These are phyloP conservation scores for Fusarium tricinctum DNA, from an alignment of 2,329 filamentous ascomycete genomes.

Conservation along the genomic window DNA sequence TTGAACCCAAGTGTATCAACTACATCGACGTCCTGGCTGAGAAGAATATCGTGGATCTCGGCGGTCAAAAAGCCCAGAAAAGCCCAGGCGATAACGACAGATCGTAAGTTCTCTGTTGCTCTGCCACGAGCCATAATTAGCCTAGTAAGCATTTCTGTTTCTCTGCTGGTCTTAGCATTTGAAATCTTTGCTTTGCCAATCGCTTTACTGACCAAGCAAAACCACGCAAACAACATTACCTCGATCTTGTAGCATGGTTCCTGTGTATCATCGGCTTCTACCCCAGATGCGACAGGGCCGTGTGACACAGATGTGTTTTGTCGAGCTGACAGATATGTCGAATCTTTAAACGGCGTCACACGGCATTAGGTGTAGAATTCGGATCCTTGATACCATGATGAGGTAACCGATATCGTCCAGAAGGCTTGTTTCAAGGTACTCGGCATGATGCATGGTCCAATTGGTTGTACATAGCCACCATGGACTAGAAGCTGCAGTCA, in stretches of 20 bases:
- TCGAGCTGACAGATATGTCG: conserved; percentile 40
- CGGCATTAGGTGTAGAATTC: conserved; percentile 1
- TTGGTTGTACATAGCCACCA: neutral
- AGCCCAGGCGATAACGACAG: neutral
- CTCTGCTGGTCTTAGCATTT: neutral
- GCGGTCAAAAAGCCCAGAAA: neutral
- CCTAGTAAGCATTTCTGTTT: neutral
- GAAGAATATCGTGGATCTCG: neutral
- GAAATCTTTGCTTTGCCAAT: neutral
- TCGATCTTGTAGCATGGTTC: conserved; percentile 19
- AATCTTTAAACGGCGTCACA: conserved; percentile 16
- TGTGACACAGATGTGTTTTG: conserved; percentile 31
- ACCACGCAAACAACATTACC: neutral
- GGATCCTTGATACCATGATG: conserved; percentile 5
- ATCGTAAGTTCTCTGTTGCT: neutral
- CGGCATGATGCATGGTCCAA: conserved; percentile 20
- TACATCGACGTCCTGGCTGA: neutral
- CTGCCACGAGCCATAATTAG: neutral
- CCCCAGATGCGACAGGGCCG: conserved; percentile 25
- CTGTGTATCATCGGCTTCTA: conserved; percentile 34
- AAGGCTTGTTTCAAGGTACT: conserved; percentile 24
- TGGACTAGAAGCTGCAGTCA: neutral
- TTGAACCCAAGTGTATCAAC: neutral
- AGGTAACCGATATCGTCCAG: neutral
- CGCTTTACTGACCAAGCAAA: conserved; percentile 32